Evolutionary conservation across 768 basidiomycete genomes (phyloP).

Genomic region (Scleroderma citrinum): DNA sequence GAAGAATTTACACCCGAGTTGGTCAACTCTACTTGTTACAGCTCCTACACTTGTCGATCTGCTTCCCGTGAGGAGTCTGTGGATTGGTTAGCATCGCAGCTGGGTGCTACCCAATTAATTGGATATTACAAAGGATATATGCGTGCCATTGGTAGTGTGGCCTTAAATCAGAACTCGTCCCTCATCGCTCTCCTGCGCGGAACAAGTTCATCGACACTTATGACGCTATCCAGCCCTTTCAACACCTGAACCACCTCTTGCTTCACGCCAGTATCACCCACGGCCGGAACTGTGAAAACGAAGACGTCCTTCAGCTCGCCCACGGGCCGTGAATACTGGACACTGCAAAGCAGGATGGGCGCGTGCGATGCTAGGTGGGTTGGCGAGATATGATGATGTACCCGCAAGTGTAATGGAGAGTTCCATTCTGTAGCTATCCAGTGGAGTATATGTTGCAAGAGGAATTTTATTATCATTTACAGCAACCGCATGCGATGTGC

Average conservation of each 20-base stretch:
- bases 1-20: too few species aligned
- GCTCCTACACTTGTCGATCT: too few species aligned
- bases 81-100: background rate
- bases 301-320: constrained; percentile 20
- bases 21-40: too few species aligned
- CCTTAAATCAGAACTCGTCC: constrained; percentile 21
- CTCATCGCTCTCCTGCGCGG: constrained; percentile 18
- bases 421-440: background rate
- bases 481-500: too few species aligned
- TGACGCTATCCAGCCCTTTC: constrained; percentile 13
- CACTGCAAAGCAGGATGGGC: constrained; percentile 16
- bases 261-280: background rate
- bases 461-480: too few species aligned
- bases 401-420: constrained; percentile 28
- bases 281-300: constrained; percentile 10
- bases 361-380: constrained; percentile 15
- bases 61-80: too few species aligned
- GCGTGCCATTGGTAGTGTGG: too few species aligned
- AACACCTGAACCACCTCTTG: constrained; percentile 13
- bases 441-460: background rate
- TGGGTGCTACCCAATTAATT: too few species aligned
- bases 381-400: constrained; percentile 14
- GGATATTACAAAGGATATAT: too few species aligned
- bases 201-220: constrained; percentile 20
- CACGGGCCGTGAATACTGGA: constrained; percentile 18